Evolutionary conservation across 352 stramenopile genomes (phyloP).

Genomic region (Elongisporangium anandrum): DNA sequence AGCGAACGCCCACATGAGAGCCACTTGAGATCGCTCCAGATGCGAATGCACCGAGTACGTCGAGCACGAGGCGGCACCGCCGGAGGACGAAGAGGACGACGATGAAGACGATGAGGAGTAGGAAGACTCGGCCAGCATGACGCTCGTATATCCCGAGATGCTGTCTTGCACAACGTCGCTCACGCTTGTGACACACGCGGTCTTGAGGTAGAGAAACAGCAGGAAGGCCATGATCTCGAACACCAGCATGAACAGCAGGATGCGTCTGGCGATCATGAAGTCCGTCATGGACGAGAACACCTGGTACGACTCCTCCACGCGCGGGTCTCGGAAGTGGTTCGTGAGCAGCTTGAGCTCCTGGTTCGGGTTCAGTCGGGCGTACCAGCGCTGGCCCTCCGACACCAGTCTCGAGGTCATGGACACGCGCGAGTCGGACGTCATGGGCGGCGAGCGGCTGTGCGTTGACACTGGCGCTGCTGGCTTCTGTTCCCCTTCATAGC

Average conservation of each 20-base stretch:
- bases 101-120: not conserved
- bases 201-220: slow-evolving; percentile 37
- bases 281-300: slow-evolving; percentile 71
- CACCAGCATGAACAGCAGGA: slow-evolving; percentile 57
- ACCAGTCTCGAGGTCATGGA: slow-evolving; percentile 5
- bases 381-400: slow-evolving; percentile 19
- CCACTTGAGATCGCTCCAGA: slow-evolving; percentile 1
- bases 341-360: slow-evolving; percentile 49
- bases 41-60: not conserved
- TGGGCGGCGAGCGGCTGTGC: slow-evolving; percentile 4
- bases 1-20: slow-evolving; percentile 55
- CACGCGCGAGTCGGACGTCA: slow-evolving; percentile 2
- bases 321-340: slow-evolving; percentile 68
- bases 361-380: slow-evolving; percentile 46
- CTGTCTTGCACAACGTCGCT: not conserved
- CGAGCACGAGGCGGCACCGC: not conserved
- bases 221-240: slow-evolving; percentile 56
- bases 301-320: slow-evolving; percentile 76
- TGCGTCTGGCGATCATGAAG: slow-evolving; percentile 47
- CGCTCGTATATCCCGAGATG: not conserved
- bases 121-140: not conserved
- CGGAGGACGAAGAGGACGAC: too few species aligned
- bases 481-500: not conserved
- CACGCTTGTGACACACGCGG: slow-evolving; percentile 21
- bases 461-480: slow-evolving; percentile 8